phyloP scores from a whole-genome alignment of 495 filamentous ascomycete species.

The Elasticomyces elasticus region DNA sequence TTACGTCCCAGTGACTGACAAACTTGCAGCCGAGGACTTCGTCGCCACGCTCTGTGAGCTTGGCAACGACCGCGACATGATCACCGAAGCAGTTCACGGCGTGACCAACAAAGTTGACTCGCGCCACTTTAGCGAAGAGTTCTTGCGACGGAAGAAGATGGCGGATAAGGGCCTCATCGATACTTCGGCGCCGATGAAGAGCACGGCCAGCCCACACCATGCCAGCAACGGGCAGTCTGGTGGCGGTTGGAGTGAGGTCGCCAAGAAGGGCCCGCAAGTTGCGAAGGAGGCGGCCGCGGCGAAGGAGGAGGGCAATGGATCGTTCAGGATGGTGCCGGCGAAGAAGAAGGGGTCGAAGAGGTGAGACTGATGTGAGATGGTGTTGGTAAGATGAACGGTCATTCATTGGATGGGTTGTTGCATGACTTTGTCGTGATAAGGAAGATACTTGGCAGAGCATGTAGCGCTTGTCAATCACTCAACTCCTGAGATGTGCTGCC shows the following conservation, averaged over 20 bases:
- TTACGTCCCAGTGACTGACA: not conserved
- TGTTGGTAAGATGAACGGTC: too few species aligned
- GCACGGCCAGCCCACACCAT: constrained; percentile 21
- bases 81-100: constrained; percentile 80
- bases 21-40: constrained; percentile 63
- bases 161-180: constrained; percentile 81
- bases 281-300: constrained; percentile 44
- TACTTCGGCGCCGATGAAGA: constrained; percentile 25
- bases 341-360: constrained; percentile 72
- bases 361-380: constrained; percentile 20
- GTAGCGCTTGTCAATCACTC: too few species aligned
- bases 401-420: too few species aligned
- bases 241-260: constrained; percentile 93
- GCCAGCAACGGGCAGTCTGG: constrained; percentile 38
- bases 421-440: too few species aligned
- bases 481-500: too few species aligned
- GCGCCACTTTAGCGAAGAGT: constrained; percentile 88
- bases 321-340: constrained; percentile 79
- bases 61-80: constrained; percentile 65
- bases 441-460: too few species aligned
- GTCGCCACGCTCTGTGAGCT: constrained; percentile 61
- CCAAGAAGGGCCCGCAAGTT: constrained; percentile 67
- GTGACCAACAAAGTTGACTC: constrained; percentile 80
- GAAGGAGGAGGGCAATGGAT: constrained; percentile 56
- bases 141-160: constrained; percentile 79